Evolutionary conservation across 2,329 filamentous ascomycete genomes (phyloP).

Genomic region (Aspergillus melleus): DNA sequence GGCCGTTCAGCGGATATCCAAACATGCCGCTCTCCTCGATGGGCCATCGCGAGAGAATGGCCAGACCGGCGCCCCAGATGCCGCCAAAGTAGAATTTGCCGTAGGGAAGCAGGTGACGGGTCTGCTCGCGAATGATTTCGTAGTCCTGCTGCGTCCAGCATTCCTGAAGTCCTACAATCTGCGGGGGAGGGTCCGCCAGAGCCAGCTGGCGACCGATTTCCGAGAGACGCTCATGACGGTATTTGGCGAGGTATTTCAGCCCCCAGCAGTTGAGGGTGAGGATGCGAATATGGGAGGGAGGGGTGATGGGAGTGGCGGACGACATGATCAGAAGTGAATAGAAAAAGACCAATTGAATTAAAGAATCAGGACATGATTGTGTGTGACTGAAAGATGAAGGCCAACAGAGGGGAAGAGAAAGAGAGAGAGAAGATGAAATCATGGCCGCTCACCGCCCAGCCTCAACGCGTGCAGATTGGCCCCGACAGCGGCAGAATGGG

Average conservation of each 20-base stretch:
- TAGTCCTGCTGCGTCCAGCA: conserved; percentile 90
- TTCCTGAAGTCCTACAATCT: conserved; percentile 93
- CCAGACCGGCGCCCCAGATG: conserved; percentile 84
- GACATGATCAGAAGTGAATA: background rate
- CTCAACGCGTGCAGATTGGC: background rate
- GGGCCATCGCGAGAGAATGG: conserved; percentile 87
- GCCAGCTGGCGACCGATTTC: conserved; percentile 85
- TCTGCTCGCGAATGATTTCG: conserved; percentile 71
- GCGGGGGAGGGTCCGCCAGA: conserved; percentile 63
- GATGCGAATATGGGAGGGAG: conserved; percentile 64
- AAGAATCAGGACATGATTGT: background rate
- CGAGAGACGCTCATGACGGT: conserved; percentile 72
- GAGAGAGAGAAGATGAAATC: conserved; percentile 1
- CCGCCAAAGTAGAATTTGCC: conserved; percentile 92
- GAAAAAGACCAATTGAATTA: background rate
- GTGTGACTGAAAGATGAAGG: background rate
- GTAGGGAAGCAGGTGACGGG: conserved; percentile 74
- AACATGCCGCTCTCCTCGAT: conserved; percentile 87
- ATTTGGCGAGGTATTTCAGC: conserved; percentile 78
- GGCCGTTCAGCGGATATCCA: conserved; percentile 84
- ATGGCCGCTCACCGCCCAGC: conserved; percentile 7
- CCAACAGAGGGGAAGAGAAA: background rate
- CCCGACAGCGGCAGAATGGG: background rate
- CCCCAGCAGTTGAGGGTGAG: conserved; percentile 97
- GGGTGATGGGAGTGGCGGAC: conserved; percentile 37